Conservation (phyloP, 768 basidiomycete genomes). For the Clitopilus hobsonii region DNA sequence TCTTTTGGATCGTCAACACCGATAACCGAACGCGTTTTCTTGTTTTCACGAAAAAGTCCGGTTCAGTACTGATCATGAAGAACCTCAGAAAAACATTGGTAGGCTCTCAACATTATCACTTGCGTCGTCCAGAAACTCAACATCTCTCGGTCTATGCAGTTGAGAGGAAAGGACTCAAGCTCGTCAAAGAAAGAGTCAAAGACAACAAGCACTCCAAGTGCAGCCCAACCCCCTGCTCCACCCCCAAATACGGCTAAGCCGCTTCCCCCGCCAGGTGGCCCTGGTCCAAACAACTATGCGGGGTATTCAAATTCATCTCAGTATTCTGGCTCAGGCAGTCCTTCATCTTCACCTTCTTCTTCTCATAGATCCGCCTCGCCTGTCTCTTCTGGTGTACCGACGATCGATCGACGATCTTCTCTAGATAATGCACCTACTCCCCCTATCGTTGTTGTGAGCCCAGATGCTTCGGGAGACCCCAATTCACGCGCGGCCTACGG, state of each 20-base stretch:
- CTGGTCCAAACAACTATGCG: conserved; percentile 27
- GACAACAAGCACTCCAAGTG: conserved; percentile 26
- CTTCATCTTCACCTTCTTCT: conserved; percentile 32
- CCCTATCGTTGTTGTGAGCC: conserved; percentile 83
- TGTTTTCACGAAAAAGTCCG: conserved; percentile 8
- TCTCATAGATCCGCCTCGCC: conserved; percentile 40
- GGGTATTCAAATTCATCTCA: conserved; percentile 8
- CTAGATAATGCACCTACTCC: conserved; percentile 54
- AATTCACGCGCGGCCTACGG: conserved; percentile 35
- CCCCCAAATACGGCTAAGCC: conserved; percentile 65
- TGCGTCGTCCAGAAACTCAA: conserved; percentile 12
- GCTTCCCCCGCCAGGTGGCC: conserved; percentile 46
- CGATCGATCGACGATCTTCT: conserved; percentile 58
- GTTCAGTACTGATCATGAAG: conserved; percentile 52
- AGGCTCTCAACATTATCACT: conserved; percentile 21
- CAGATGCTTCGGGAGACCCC: conserved; percentile 55
- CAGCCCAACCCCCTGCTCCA: conserved; percentile 48
- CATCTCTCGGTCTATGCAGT: conserved; percentile 31
- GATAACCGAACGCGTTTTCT: conserved; percentile 5
- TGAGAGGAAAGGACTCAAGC: conserved; percentile 61
- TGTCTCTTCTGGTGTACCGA: conserved; percentile 29
- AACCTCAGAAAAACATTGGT: conserved; percentile 82
- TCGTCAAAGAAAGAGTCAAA: conserved; percentile 71
- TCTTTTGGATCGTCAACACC: conserved; percentile 9
- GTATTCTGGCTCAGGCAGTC: conserved; percentile 27